Base-by-base conservation (phyloP, 2,329 filamentous ascomycete species). In the Ascochyta lentis region DNA sequence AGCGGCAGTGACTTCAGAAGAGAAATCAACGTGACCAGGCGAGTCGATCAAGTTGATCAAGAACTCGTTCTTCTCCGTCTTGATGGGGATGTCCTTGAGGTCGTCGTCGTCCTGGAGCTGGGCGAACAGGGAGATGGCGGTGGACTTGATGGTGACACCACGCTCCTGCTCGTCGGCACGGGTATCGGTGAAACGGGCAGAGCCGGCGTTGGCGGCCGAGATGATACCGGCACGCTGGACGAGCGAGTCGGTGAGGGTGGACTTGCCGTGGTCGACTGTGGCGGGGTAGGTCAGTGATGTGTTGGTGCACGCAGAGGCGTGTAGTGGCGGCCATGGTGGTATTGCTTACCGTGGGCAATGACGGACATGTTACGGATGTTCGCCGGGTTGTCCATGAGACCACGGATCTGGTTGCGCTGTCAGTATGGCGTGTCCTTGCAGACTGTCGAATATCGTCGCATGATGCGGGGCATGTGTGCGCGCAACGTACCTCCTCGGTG, bases 31-130 rank as follows among this genome's bases (percentile, higher is more conserved):
- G 94, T 99, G 95, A 87, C 95, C 95, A 64, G 95, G 95, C 59
- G 95, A 99, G 83, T 99, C 95, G 80, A 99, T 99, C 83, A 99
- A 87, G 89, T 99, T 99, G 89, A 99, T 96, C 86, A 99, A 86
- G 90, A 99, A 99, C 80, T 96, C 92, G 80, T 89, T 90, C 81
- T 95, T 95, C 64, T 92, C 86, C 70, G 91, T 90, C 83, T 91
- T 89, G 82, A 92, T 87, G 69, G 90, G 89, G 70, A 98, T 92
- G 78, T 99, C 95, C 88, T 96, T 96, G 68, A 97, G 77, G 77
- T 98, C 95, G 57, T 97, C 94, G 44, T 85, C 82, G 69, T 90
- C 87, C 60, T 85, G 81, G 68, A 99, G 87, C 73, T 88, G 84
- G 77, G 91, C 92, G 83, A 95, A 99, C 77, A 99, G 88, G 71